A percentile compares a stretch with the other conserved stretches of the same genome.
Conservation (phyloP, 2,329 filamentous ascomycete species). For the Lachnellula suecica region DNA sequence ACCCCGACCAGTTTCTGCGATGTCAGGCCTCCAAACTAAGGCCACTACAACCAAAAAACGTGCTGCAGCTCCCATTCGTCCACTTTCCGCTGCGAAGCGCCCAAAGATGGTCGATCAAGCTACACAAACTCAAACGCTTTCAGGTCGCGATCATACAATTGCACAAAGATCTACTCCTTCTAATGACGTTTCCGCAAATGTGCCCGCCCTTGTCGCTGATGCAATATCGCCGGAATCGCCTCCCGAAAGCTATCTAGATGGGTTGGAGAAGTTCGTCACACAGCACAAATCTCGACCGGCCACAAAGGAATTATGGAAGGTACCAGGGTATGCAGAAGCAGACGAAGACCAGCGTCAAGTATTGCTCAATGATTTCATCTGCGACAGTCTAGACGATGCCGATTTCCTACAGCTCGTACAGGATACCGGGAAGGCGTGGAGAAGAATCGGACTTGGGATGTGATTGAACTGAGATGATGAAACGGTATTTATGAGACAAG, state of each 20-base stretch:
- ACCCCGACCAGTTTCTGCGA: slow-evolving; percentile 12
- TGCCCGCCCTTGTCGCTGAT: neutral
- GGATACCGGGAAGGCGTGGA: slow-evolving; percentile 50
- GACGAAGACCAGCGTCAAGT: slow-evolving; percentile 39
- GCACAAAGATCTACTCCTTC: neutral
- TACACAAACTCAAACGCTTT: slow-evolving; percentile 30
- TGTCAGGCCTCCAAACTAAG: slow-evolving; percentile 22
- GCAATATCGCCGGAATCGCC: slow-evolving; percentile 12
- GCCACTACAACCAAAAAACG: slow-evolving; percentile 18
- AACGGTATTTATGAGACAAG: neutral
- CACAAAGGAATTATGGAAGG: slow-evolving; percentile 27
- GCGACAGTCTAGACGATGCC: slow-evolving; percentile 46
- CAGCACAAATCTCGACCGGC: slow-evolving; percentile 22
- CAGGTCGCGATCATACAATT: slow-evolving; percentile 17
- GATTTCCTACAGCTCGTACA: slow-evolving; percentile 49
- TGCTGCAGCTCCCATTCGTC: slow-evolving; percentile 4
- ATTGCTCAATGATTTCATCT: slow-evolving; percentile 48
- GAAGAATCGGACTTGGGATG: slow-evolving; percentile 43
- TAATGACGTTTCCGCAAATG: neutral
- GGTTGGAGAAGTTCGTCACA: slow-evolving; percentile 23
- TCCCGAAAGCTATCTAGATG: slow-evolving; percentile 18
- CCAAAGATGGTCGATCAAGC: slow-evolving; percentile 28
- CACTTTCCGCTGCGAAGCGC: slow-evolving; percentile 20
- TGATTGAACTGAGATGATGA: slow-evolving; percentile 6
- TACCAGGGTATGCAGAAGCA: slow-evolving; percentile 24